These are phyloP conservation scores for Musa schizocarpa DNA, from an alignment of 176 grass and related monocot species.

Conservation along the genomic window DNA sequence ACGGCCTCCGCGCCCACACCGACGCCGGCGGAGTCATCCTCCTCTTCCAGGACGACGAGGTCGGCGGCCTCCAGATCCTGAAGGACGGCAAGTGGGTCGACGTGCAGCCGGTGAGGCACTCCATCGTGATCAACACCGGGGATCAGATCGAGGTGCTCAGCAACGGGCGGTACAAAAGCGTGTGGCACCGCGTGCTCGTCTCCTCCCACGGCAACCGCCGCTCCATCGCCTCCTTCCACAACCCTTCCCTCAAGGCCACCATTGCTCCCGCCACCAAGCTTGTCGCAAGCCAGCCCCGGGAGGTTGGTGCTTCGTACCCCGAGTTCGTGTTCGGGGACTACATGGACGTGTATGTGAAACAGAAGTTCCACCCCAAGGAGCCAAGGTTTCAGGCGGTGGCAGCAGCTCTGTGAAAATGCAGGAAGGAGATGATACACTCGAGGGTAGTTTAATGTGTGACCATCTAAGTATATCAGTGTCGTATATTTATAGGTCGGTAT, in stretches of 20 bases:
- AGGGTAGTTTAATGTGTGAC: no score
- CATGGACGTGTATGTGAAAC: no score
- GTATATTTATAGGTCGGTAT: no score
- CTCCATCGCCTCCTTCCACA: slow-evolving; percentile 51
- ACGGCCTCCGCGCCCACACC: slow-evolving; percentile 45
- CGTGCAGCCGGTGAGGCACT: slow-evolving; percentile 34
- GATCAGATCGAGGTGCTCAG: slow-evolving; percentile 63
- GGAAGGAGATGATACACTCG: no score
- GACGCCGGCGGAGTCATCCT: slow-evolving; percentile 54
- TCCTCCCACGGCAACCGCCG: slow-evolving; percentile 41
- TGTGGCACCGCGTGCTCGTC: slow-evolving; percentile 47
- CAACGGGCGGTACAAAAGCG: slow-evolving; percentile 44
- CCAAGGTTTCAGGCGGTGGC: no score
- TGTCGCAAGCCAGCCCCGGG: no score
- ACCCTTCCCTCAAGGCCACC: slow-evolving; percentile 8
- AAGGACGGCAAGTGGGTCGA: slow-evolving; percentile 44
- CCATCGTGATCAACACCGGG: slow-evolving; percentile 54
- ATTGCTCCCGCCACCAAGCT: no score
- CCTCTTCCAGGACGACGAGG: slow-evolving; percentile 45
- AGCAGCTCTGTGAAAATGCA: no score
- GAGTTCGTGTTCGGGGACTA: no score
- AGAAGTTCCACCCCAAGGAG: no score
- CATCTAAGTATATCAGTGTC: no score
- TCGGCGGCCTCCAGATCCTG: slow-evolving; percentile 42
- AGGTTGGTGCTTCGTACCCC: no score